Conservation (phyloP, 1,284 basidiomycete genomes). For the Moniliella sp. region DNA sequence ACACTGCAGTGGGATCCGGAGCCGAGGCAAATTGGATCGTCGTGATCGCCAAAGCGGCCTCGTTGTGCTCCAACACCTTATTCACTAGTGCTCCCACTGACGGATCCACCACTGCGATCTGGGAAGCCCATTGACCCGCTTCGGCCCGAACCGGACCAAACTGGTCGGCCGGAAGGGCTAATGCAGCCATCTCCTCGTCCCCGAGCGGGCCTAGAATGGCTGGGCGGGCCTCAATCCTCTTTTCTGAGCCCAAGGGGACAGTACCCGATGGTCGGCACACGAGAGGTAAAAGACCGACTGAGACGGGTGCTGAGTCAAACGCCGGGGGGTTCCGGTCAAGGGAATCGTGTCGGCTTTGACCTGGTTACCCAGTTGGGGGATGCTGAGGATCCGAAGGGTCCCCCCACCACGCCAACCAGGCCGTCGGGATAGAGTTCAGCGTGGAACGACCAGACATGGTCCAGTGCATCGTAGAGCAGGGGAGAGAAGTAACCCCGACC, state of each 20-base stretch:
- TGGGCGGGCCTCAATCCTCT: slow-evolving; percentile 38
- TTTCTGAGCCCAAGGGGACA: slow-evolving; percentile 52
- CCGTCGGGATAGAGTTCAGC: slow-evolving; percentile 91
- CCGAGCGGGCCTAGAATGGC: slow-evolving; percentile 9
- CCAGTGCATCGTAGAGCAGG: slow-evolving; percentile 79
- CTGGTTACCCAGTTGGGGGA: slow-evolving; percentile 76
- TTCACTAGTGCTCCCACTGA: no score
- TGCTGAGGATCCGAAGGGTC: slow-evolving; percentile 64
- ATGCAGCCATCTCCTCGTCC: slow-evolving; percentile 44
- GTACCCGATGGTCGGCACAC: slow-evolving; percentile 74
- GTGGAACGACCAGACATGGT: slow-evolving; percentile 86
- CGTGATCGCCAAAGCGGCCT: slow-evolving; percentile 78
- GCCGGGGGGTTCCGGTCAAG: slow-evolving; percentile 56
- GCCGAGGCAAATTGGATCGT: slow-evolving; percentile 58
- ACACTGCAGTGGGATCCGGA: slow-evolving; percentile 43
- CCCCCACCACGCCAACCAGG: slow-evolving; percentile 87
- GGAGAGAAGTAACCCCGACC: slow-evolving; percentile 81
- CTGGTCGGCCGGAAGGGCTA: slow-evolving; percentile 52
- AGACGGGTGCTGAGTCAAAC: neutral
- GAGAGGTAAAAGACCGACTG: slow-evolving; percentile 64
- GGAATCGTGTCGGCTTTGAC: slow-evolving; percentile 80
- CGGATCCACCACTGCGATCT: slow-evolving; percentile 75
- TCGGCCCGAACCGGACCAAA: slow-evolving; percentile 70
- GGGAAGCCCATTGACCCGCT: slow-evolving; percentile 79
- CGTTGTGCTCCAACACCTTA: slow-evolving; percentile 63